phyloP scores from a whole-genome alignment of 2,329 filamentous ascomycete species.

The Macrophomina phaseolina region DNA sequence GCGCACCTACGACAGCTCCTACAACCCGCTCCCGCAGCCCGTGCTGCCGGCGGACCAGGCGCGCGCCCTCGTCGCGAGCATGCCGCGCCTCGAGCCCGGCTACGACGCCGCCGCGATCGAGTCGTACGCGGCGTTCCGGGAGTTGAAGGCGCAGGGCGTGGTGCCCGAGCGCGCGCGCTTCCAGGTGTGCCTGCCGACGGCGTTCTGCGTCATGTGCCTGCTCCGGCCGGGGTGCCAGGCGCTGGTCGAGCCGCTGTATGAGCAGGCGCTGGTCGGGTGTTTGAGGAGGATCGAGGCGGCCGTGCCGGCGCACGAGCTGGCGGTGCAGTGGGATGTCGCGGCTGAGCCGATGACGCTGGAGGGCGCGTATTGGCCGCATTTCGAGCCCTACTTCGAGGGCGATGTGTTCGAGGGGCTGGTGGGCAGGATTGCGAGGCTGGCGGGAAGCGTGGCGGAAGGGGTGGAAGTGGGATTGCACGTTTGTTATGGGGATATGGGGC shows the following conservation, averaged over 20 bases:
- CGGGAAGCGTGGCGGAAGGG: constrained; percentile 39
- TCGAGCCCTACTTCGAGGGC: constrained; percentile 40
- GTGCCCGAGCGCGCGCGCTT: constrained; percentile 37
- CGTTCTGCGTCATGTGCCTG: constrained; percentile 29
- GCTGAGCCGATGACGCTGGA: constrained; percentile 43
- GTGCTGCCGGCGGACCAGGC: neutral
- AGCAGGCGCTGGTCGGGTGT: constrained; percentile 37
- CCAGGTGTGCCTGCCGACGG: constrained; percentile 42
- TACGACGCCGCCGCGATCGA: constrained; percentile 43
- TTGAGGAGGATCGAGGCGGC: constrained; percentile 37
- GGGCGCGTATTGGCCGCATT: constrained; percentile 29
- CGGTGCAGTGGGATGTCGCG: constrained; percentile 44
- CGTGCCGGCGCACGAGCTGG: constrained; percentile 41
- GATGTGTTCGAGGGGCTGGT: constrained; percentile 43
- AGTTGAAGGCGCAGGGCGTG: constrained; percentile 36
- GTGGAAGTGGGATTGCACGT: constrained; percentile 54
- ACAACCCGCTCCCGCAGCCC: neutral
- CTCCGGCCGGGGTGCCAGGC: constrained; percentile 34
- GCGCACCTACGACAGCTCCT: neutral
- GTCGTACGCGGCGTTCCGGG: constrained; percentile 41
- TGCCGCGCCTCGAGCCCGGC: constrained; percentile 33
- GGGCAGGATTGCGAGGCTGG: constrained; percentile 40
- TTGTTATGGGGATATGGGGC: constrained; percentile 55
- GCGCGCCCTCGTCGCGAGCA: constrained; percentile 8
- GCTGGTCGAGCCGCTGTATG: constrained; percentile 41